phyloP scores from a whole-genome alignment of 2,329 filamentous ascomycete species.

The Sclerotinia glacialis region DNA sequence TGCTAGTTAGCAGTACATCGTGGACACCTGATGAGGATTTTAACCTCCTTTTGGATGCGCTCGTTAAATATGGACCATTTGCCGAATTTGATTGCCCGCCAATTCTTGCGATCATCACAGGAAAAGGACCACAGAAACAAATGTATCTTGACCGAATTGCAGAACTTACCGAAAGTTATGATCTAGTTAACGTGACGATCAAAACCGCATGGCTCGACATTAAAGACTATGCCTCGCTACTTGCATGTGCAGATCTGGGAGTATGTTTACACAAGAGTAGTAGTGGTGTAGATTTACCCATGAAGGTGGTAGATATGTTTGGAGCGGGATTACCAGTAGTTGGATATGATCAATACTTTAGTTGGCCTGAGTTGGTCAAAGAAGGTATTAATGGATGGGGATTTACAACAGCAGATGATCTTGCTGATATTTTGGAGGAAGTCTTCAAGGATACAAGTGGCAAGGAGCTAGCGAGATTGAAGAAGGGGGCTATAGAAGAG shows the following conservation, averaged over 20 bases:
- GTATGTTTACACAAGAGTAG: constrained; percentile 90
- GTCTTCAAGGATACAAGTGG: constrained; percentile 57
- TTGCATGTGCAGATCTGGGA: constrained; percentile 83
- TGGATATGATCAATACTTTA: constrained; percentile 81
- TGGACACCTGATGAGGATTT: constrained; percentile 99
- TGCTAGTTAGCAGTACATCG: constrained; percentile 90
- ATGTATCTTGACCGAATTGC: constrained; percentile 68
- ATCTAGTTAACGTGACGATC: constrained; percentile 68
- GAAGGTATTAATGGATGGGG: constrained; percentile 84
- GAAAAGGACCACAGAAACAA: constrained; percentile 82
- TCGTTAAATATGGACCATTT: constrained; percentile 67
- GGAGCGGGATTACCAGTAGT: constrained; percentile 87
- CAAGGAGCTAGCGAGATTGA: constrained; percentile 58
- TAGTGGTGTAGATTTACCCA: constrained; percentile 91
- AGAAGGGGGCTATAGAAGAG: constrained; percentile 69
- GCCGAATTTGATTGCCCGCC: constrained; percentile 48
- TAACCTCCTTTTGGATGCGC: constrained; percentile 75
- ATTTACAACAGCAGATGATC: constrained; percentile 68
- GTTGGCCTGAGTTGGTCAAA: constrained; percentile 85
- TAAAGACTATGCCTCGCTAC: constrained; percentile 77
- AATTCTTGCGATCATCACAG: constrained; percentile 88
- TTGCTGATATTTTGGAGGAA: constrained; percentile 60
- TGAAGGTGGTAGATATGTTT: constrained; percentile 99
- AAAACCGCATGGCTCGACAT: constrained; percentile 82
- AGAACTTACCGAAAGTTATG: constrained; percentile 53